Evolutionary conservation across 148 eudicot genomes (phyloP).

Genomic region (Oxyria digyna): DNA sequence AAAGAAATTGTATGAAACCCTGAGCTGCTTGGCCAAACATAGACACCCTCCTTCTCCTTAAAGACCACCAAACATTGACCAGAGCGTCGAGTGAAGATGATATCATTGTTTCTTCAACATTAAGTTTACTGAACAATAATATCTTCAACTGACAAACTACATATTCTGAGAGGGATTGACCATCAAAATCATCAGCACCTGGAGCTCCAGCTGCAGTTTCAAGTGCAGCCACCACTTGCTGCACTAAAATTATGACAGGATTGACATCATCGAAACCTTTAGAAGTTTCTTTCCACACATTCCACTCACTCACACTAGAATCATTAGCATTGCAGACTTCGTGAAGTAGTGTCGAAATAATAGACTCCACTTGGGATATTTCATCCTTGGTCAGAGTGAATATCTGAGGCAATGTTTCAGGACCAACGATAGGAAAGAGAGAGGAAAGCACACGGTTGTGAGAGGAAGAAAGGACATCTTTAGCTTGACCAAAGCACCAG

Average conservation of each 20-base stretch:
- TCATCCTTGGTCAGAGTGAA: constrained; percentile 62
- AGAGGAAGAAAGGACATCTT: constrained; percentile 31
- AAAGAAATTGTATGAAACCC: constrained; percentile 67
- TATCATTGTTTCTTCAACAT: constrained; percentile 28
- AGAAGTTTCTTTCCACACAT: constrained; percentile 16
- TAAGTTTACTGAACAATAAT: constrained; percentile 30
- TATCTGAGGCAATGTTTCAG: constrained; percentile 50
- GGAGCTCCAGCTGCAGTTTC: constrained; percentile 80
- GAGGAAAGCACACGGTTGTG: constrained; percentile 29
- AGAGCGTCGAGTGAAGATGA: constrained; percentile 36
- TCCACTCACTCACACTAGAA: constrained; percentile 20
- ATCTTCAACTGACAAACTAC: constrained; percentile 58
- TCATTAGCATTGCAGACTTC: constrained; percentile 15
- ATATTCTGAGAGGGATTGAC: constrained; percentile 42
- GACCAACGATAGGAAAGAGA: constrained; percentile 39
- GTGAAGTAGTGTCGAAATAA: constrained; percentile 38
- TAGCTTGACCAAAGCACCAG: constrained; percentile 88
- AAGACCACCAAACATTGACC: constrained; percentile 78
- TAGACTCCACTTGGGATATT: constrained; percentile 36
- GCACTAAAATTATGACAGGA: constrained; percentile 27
- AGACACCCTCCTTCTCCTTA: constrained; percentile 79
- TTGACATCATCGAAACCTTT: constrained; percentile 20
- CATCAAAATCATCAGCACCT: constrained; percentile 52
- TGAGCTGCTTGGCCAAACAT: constrained; percentile 91
- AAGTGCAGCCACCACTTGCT: constrained; percentile 46